Conservation (phyloP, 2,329 filamentous ascomycete species). For the Myriosclerotinia duriaeana region DNA sequence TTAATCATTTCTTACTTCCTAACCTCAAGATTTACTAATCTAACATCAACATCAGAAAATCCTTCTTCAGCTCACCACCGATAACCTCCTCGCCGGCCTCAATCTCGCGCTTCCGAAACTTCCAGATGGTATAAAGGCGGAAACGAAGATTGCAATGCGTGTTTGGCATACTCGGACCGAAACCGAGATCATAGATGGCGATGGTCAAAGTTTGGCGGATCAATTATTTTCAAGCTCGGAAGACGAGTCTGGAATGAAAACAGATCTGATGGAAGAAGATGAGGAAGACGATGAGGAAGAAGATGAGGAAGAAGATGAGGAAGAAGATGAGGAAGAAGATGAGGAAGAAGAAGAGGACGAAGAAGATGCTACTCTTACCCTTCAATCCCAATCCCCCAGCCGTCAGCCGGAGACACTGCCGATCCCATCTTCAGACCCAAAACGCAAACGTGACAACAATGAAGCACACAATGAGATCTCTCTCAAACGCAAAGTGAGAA, state of each 20-base stretch:
- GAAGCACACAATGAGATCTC: too few species aligned
- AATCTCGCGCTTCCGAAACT: not conserved
- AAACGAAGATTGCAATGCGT: not conserved
- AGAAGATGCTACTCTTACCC: too few species aligned
- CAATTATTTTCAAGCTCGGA: not conserved
- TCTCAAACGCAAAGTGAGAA: too few species aligned
- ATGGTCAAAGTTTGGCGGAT: not conserved
- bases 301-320: too few species aligned
- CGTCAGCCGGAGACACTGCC: too few species aligned
- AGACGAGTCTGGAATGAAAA: not conserved
- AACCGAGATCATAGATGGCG: not conserved
- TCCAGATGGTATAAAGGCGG: not conserved
- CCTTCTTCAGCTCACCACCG: not conserved
- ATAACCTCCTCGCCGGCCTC: not conserved
- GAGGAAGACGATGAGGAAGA: not conserved
- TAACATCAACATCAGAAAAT: not conserved
- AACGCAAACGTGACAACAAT: too few species aligned
- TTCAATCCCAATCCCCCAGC: too few species aligned
- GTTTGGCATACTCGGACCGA: not conserved
- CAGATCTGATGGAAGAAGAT: not conserved
- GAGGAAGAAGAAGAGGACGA: too few species aligned
- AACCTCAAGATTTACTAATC: not conserved
- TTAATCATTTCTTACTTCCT: too few species aligned
- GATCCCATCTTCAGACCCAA: too few species aligned
- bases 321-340: too few species aligned